Evolutionary conservation across 768 basidiomycete genomes (phyloP).

Genomic region (Kwoniella dendrophila): DNA sequence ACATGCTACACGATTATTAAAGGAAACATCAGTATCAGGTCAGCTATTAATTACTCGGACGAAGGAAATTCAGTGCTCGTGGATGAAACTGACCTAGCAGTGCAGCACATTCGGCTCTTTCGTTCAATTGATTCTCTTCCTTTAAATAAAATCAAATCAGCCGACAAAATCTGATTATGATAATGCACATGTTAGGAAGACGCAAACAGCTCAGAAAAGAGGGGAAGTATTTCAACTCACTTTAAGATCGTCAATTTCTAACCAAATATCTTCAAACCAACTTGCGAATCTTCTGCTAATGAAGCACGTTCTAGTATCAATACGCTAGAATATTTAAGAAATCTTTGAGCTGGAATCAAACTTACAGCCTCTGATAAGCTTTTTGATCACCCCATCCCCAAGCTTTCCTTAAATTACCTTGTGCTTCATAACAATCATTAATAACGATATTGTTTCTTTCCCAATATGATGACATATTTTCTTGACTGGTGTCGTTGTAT

Average conservation of each 20-base stretch:
- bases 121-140: constrained; percentile 15
- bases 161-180: neutral
- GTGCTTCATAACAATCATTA: constrained; percentile 17
- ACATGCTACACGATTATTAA: constrained; percentile 18
- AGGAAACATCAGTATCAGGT: neutral
- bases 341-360: neutral
- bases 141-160: neutral
- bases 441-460: constrained; percentile 11
- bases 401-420: constrained; percentile 7
- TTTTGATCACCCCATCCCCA: constrained; percentile 15
- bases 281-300: constrained; percentile 23
- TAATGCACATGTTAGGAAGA: no score
- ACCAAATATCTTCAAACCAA: constrained; percentile 32
- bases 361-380: constrained; percentile 12
- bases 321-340: neutral
- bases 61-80: neutral
- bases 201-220: neutral
- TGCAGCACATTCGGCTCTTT: constrained; percentile 11
- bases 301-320: neutral
- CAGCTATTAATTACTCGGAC: neutral
- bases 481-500: no score
- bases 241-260: constrained; percentile 24
- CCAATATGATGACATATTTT: constrained; percentile 8
- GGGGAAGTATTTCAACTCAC: constrained; percentile 13
- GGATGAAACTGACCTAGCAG: no score